These are phyloP conservation scores for Stromatinia cepivora DNA, from an alignment of 2,329 filamentous ascomycete species.

Conservation along the genomic window DNA sequence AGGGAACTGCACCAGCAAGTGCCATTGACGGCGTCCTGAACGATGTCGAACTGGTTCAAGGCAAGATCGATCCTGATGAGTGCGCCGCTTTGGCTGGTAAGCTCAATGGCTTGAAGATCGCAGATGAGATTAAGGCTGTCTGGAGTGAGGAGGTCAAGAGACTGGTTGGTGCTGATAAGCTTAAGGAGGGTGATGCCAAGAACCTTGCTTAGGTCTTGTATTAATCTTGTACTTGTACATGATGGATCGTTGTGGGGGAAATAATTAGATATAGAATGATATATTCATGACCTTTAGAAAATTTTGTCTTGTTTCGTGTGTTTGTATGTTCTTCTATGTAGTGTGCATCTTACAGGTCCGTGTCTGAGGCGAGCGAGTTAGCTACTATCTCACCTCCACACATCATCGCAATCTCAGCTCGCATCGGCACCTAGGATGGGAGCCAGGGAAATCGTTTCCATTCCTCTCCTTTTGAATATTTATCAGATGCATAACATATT, in stretches of 20 bases:
- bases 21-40: slow-evolving; percentile 80
- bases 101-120: slow-evolving; percentile 76
- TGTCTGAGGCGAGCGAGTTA: background rate
- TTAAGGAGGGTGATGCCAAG: slow-evolving; percentile 82
- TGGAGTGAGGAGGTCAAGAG: slow-evolving; percentile 78
- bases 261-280: slow-evolving; percentile 21
- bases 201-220: slow-evolving; percentile 45
- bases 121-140: slow-evolving; percentile 79
- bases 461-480: background rate
- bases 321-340: background rate
- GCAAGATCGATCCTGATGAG: slow-evolving; percentile 88
- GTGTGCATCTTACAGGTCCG: background rate
- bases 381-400: background rate
- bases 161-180: slow-evolving; percentile 77
- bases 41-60: slow-evolving; percentile 84
- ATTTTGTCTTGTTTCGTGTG: background rate
- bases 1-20: slow-evolving; percentile 68
- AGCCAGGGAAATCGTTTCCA: background rate
- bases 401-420: background rate
- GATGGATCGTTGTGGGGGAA: background rate
- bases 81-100: slow-evolving; percentile 79
- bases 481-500: background rate
- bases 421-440: background rate
- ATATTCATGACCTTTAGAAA: slow-evolving; percentile 1
- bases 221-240: slow-evolving; percentile 12